phyloP scores from a whole-genome alignment of 768 basidiomycete species.

The Omphalotus guepiniiformis region DNA sequence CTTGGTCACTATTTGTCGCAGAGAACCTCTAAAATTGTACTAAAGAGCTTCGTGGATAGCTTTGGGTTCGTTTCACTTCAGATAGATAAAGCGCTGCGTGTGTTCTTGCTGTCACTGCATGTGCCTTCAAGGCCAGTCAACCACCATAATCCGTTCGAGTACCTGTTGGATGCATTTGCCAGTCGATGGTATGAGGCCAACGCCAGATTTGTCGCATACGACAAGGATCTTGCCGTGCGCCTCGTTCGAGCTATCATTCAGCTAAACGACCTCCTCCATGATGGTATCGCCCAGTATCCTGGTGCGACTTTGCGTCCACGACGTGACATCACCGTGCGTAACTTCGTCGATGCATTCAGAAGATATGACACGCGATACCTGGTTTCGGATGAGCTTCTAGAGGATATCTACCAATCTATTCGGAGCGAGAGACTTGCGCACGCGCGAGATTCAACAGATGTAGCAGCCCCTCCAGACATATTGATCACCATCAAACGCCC shows the following conservation, averaged over 20 bases:
- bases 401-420: conserved; percentile 77
- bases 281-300: conserved; percentile 58
- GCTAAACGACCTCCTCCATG: conserved; percentile 85
- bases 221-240: conserved; percentile 73
- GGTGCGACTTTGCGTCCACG: conserved; percentile 50
- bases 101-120: conserved; percentile 81
- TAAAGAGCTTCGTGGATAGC: conserved; percentile 81
- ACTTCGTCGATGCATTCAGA: conserved; percentile 83
- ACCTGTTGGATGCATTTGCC: conserved; percentile 80
- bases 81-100: conserved; percentile 85
- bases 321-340: conserved; percentile 63
- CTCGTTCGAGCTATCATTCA: conserved; percentile 81
- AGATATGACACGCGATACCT: conserved; percentile 66
- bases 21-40: conserved; percentile 65
- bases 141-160: conserved; percentile 48
- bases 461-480: conserved; percentile 41
- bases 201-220: conserved; percentile 67
- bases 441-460: conserved; percentile 45
- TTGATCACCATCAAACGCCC: conserved; percentile 67
- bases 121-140: conserved; percentile 37
- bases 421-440: conserved; percentile 68
- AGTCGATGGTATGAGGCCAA: conserved; percentile 91
- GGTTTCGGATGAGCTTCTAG: conserved; percentile 71
- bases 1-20: conserved; percentile 83
- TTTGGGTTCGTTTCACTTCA: conserved; percentile 83